A percentile compares a stretch with the other conserved stretches of the same genome.
These are phyloP conservation scores for Cocos nucifera DNA, from an alignment of 176 grass and related monocot genomes.

Conservation along the genomic window DNA sequence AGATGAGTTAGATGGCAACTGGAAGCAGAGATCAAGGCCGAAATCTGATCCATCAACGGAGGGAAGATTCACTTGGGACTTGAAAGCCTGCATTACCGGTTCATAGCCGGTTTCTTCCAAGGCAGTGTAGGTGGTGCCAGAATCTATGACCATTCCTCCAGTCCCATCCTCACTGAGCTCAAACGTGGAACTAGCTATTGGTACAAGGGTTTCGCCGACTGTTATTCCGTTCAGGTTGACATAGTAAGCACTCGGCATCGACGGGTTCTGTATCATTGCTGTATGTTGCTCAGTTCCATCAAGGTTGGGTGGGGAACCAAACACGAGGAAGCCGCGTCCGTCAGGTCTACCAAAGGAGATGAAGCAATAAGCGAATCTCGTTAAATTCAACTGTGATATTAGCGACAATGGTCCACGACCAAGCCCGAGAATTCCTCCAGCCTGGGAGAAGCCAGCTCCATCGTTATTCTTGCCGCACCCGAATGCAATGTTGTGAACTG, in stretches of 20 bases:
- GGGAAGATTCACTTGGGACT: conserved; percentile 28
- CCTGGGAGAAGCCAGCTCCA: conserved; percentile 3
- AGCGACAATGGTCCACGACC: conserved; percentile 39
- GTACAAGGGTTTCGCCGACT: conserved; percentile 35
- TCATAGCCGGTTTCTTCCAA: conserved; percentile 24
- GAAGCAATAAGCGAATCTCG: conserved; percentile 70
- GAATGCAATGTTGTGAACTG: conserved; percentile 26
- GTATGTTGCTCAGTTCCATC: conserved; percentile 6
- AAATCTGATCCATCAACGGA: neutral
- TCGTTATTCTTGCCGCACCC: conserved; percentile 55
- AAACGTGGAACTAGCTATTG: conserved; percentile 46
- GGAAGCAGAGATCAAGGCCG: conserved; percentile 42
- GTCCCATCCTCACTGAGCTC: conserved; percentile 18
- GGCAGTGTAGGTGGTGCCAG: conserved; percentile 43
- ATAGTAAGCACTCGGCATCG: conserved; percentile 49
- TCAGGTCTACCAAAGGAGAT: conserved; percentile 21
- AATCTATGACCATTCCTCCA: conserved; percentile 54
- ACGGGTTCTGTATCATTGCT: conserved; percentile 22
- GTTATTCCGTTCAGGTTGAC: conserved; percentile 43
- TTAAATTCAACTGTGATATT: conserved; percentile 49
- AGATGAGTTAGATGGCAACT: conserved; percentile 8
- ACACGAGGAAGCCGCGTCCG: conserved; percentile 33
- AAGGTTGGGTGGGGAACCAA: conserved; percentile 42
- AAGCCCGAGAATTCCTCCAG: conserved; percentile 55
- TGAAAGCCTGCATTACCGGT: conserved; percentile 30